These are phyloP conservation scores for Phoenix roebelenii DNA, from an alignment of 176 grass and related monocot genomes.

Conservation along the genomic window DNA sequence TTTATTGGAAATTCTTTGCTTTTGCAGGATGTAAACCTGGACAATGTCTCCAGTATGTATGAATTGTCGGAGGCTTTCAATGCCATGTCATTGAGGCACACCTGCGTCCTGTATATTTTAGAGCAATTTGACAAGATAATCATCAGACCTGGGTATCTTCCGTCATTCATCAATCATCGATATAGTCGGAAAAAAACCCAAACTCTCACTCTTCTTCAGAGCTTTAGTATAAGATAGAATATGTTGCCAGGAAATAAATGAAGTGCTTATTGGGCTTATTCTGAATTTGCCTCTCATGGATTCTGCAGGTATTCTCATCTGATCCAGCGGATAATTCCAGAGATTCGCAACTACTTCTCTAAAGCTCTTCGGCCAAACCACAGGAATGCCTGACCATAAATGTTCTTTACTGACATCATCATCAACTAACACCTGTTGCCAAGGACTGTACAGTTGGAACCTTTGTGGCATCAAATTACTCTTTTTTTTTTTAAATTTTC, in stretches of 20 bases:
- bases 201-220: too few relatives aligned
- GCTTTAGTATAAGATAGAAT: too few relatives aligned
- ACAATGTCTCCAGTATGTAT: conserved; percentile 86
- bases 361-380: conserved; percentile 64
- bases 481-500: not conserved
- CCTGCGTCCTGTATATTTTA: conserved; percentile 86
- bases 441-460: conserved; percentile 79
- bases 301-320: conserved; percentile 55
- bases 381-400: conserved; percentile 21
- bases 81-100: conserved; percentile 93
- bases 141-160: conserved; percentile 53
- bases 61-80: conserved; percentile 91
- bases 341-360: conserved; percentile 68
- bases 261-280: too few relatives aligned
- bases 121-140: conserved; percentile 92
- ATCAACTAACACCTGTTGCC: conserved; percentile 45
- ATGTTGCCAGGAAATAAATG: too few relatives aligned
- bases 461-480: not conserved
- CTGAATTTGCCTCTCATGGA: too few relatives aligned
- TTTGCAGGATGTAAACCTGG: conserved; percentile 84
- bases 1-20: not conserved
- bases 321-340: conserved; percentile 80
- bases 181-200: too few relatives aligned
- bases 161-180: too few relatives aligned
- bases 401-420: conserved; percentile 33